A percentile compares a stretch with the other conserved stretches of the same genome.
Evolutionary conservation across 1,139 yeast genomes (phyloP).

Genomic region (Zygoascus hellenicus): DNA sequence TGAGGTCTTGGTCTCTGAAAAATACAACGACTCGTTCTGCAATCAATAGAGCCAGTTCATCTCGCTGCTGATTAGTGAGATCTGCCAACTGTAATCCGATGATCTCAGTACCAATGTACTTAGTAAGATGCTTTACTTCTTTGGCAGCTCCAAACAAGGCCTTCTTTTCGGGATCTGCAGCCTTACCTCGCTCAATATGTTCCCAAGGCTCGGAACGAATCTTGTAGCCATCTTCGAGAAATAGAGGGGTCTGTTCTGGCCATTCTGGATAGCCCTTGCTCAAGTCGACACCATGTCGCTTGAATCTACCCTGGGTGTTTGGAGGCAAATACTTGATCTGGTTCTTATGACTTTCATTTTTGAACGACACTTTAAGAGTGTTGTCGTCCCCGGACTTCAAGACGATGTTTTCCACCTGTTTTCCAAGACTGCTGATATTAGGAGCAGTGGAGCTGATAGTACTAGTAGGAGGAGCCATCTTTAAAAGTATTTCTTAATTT

Average conservation of each 20-base stretch:
- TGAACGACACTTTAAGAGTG: background rate
- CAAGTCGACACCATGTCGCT: conserved; percentile 39
- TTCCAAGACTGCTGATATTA: background rate
- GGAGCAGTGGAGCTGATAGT: conserved; percentile 3
- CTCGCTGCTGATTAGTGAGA: conserved; percentile 42
- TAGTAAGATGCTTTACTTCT: conserved; percentile 42
- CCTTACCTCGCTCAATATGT: conserved; percentile 44
- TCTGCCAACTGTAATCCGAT: conserved; percentile 55
- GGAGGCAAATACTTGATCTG: conserved; percentile 35
- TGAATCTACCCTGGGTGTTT: conserved; percentile 34
- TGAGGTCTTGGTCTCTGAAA: conserved; percentile 35
- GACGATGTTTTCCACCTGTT: conserved; percentile 3
- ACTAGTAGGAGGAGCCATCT: conserved; percentile 8
- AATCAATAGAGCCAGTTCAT: conserved; percentile 59
- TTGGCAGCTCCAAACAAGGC: conserved; percentile 46
- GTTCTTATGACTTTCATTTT: background rate
- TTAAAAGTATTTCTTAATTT: background rate
- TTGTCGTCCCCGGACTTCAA: background rate
- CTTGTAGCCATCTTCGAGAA: conserved; percentile 46
- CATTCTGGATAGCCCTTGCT: conserved; percentile 43
- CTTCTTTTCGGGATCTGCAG: conserved; percentile 49
- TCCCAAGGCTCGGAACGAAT: conserved; percentile 39
- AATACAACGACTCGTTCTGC: conserved; percentile 65
- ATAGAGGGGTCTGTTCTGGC: conserved; percentile 42
- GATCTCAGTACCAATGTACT: conserved; percentile 56